These are phyloP conservation scores for Pelagophyceae sp. DNA, from an alignment of 352 stramenopile species.

Conservation along the genomic window DNA sequence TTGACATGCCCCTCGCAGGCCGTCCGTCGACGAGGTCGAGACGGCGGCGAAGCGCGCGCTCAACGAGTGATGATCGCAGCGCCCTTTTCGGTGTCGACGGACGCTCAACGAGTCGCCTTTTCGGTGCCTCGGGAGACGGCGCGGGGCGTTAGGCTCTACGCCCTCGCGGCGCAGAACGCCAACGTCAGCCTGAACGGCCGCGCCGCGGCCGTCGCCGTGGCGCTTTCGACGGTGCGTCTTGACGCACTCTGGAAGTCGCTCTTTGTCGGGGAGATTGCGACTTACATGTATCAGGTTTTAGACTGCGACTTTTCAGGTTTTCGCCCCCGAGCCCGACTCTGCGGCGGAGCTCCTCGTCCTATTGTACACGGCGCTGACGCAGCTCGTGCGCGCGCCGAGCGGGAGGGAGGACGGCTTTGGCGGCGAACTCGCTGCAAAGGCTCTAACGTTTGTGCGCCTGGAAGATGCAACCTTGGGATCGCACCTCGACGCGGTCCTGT, in stretches of 20 bases:
- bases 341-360: not conserved
- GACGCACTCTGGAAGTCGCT: not conserved
- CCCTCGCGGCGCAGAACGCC: not conserved
- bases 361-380: not conserved
- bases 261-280: too few species aligned
- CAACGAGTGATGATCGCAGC: too few species aligned
- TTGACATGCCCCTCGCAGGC: too few species aligned
- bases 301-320: not conserved
- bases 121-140: too few species aligned
- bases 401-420: too few species aligned
- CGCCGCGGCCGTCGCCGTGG: not conserved
- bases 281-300: too few species aligned
- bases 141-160: too few species aligned
- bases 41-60: not conserved
- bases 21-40: not conserved
- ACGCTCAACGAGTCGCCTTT: too few species aligned
- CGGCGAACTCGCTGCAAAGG: too few species aligned
- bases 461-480: too few species aligned
- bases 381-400: not conserved
- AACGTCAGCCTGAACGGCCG: not conserved
- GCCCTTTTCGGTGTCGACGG: too few species aligned
- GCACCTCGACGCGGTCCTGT: not conserved
- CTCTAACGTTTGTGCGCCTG: too few species aligned
- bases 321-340: not conserved
- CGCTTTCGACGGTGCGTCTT: not conserved